A percentile compares a stretch with the other conserved stretches of the same genome.
Conservation (phyloP, 1,284 basidiomycete genomes). For the Sporisorium exsertum region DNA sequence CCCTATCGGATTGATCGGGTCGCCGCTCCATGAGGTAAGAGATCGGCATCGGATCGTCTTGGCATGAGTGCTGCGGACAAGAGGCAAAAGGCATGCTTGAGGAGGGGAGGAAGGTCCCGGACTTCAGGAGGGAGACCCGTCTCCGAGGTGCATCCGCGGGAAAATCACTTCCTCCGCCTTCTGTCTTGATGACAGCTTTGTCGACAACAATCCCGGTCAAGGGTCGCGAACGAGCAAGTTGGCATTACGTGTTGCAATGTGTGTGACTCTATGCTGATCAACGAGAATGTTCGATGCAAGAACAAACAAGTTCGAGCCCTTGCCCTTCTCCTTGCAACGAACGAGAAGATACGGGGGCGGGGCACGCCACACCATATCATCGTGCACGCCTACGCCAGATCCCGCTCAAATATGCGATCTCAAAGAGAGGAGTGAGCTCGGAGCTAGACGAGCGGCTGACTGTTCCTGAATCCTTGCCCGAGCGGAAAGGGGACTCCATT, state of each 20-base stretch:
- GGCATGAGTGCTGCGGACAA: background rate
- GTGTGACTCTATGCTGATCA: background rate
- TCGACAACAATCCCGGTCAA: background rate
- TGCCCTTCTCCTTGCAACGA: background rate
- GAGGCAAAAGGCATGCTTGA: background rate
- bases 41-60: background rate
- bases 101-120: background rate
- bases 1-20: background rate
- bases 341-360: too few species aligned
- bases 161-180: background rate
- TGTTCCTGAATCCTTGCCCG: background rate
- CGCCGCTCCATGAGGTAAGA: background rate
- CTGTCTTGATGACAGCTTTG: background rate
- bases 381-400: slow-evolving; percentile 6
- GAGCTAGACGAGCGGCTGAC: slow-evolving; percentile 2
- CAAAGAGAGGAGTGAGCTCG: background rate
- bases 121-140: slow-evolving; percentile 1
- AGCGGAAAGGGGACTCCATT: background rate
- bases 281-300: slow-evolving; percentile 35
- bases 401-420: background rate
- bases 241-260: background rate
- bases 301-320: slow-evolving; percentile 4
- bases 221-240: too few species aligned
- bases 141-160: slow-evolving; percentile 19
- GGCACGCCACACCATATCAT: slow-evolving; percentile 34